phyloP scores from a whole-genome alignment of 495 filamentous ascomycete species.

The Talaromyces trachyspermus region DNA sequence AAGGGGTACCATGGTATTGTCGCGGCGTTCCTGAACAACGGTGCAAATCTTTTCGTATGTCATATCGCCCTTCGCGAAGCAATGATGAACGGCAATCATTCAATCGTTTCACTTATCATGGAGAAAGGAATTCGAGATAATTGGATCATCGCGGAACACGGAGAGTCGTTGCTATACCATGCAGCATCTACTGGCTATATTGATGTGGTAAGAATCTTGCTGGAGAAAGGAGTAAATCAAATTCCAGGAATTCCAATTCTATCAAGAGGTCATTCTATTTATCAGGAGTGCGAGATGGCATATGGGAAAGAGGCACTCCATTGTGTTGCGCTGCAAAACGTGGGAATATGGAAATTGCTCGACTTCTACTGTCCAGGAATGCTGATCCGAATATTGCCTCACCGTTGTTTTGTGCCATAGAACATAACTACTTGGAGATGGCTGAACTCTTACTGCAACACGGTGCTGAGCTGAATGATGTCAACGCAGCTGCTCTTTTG shows the following conservation, averaged over 20 bases:
- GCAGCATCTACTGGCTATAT: background rate
- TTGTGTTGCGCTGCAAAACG: background rate
- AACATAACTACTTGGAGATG: background rate
- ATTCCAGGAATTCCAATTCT: background rate
- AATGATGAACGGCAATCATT: background rate
- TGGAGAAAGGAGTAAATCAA: background rate
- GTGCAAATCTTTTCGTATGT: background rate
- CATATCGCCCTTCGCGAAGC: background rate
- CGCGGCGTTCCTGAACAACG: background rate
- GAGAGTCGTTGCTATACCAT: background rate
- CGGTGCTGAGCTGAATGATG: background rate
- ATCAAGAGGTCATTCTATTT: background rate
- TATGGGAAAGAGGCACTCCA: slow-evolving; percentile 1
- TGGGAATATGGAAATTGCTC: background rate
- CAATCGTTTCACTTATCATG: background rate
- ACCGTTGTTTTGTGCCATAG: background rate
- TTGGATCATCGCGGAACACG: background rate
- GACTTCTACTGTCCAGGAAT: background rate
- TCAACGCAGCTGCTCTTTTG: background rate
- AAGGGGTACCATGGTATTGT: background rate
- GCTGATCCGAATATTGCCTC: background rate
- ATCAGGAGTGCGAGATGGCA: too few relatives aligned
- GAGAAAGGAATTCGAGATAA: slow-evolving; percentile 1
- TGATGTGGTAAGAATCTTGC: background rate
- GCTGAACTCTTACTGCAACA: background rate